Evolutionary conservation across 768 basidiomycete species (phyloP), one percentile per base, ranked within the genome.

Genomic region (Naganishia onofrii): DNA sequence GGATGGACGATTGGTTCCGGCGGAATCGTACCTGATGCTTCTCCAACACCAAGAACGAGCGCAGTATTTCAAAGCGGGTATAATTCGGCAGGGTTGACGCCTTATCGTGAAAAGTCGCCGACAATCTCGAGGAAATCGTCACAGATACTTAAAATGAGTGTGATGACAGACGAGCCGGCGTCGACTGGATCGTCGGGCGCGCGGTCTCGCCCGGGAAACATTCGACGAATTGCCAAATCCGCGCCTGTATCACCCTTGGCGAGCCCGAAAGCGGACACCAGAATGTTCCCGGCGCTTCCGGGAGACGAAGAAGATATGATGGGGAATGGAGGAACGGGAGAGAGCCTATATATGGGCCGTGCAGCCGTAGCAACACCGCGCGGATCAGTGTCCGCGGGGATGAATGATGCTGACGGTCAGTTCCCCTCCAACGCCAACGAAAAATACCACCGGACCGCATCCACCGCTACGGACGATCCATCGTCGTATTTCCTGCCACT

Each of bases 401-500:
- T 60, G 13, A 29, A 53, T 53, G 70, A 46, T 32, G 34, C 65
- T 46, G 67, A 68, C n/a, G 53, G 60, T 2, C n/a, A 6, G 42
- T n/a, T 51, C 19, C 48, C 48, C 12, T 42, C 42, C 1, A 15
- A 4, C 60, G 12, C 15, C 21, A 44, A 42, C 60, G 60, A 63
- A 17, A 63, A 69, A 31, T 28, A 60, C 21, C 29, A 29, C 13
- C 56, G 57, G 3, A 23, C 55, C 0, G 48, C 21, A 26, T n/a
- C 15, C 3, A 51, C 48, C 3, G 1, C 38, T 3, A n/a, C 53
- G 29, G 36, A 38, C 17, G 65, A 69, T 34, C 68, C 71, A 8
- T 51, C 58, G 2, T 73, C 73, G 7, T 78, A 75, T 66, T 76
- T 76, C 46, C 55, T 76, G n/a, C 74, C 77, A 7, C 10, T 75